phyloP scores from a whole-genome alignment of 2,329 filamentous ascomycete genomes.

The Penicillium griseofulvum region DNA sequence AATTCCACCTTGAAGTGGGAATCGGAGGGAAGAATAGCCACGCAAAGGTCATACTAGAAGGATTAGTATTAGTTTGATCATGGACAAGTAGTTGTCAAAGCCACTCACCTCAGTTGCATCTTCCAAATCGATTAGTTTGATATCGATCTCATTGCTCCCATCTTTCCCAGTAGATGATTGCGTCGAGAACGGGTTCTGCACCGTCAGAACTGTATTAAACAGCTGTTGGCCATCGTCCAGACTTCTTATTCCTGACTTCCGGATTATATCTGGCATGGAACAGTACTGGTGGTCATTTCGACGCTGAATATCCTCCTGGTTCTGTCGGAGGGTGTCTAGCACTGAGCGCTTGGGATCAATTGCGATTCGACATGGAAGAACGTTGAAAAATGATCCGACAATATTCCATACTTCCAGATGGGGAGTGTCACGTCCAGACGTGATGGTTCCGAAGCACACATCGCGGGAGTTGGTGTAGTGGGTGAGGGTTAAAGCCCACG shows the following conservation, averaged over 20 bases:
- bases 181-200: not conserved
- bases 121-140: not conserved
- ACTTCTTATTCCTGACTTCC: not conserved
- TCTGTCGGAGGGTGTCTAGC: not conserved
- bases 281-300: not conserved
- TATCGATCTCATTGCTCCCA: not conserved
- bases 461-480: slow-evolving; percentile 1
- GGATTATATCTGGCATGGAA: not conserved
- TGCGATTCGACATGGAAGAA: not conserved
- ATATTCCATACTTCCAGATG: not conserved
- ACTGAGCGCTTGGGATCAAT: not conserved
- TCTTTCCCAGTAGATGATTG: not conserved
- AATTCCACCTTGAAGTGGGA: not conserved
- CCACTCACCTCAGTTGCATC: not conserved
- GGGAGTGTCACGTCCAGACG: slow-evolving; percentile 3
- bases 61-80: no score
- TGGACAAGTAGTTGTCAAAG: not conserved
- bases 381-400: not conserved
- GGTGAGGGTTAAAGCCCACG: slow-evolving; percentile 6
- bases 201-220: not conserved
- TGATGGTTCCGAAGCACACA: slow-evolving; percentile 11
- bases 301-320: not conserved
- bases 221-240: not conserved
- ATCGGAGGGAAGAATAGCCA: not conserved
- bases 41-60: not conserved